Conservation (phyloP, 257 asterid genomes). For the Solanum etuberosum region DNA sequence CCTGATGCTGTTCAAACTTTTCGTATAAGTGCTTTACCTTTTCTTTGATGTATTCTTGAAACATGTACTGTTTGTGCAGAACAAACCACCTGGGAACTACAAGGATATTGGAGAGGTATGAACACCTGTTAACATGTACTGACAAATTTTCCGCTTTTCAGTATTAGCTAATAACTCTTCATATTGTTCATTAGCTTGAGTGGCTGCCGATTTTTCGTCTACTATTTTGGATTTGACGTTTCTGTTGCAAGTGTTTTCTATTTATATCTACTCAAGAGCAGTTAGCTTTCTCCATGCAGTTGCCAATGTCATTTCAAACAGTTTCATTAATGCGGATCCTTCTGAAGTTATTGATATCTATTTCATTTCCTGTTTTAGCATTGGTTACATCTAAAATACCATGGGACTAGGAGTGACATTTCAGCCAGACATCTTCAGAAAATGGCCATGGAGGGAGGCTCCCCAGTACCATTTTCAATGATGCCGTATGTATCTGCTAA, state of each 20-base stretch:
- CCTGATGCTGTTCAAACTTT: background rate
- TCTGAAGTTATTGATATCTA: background rate
- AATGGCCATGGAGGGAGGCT: constrained; percentile 36
- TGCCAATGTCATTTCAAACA: background rate
- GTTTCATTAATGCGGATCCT: background rate
- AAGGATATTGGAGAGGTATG: constrained; percentile 44
- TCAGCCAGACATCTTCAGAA: constrained; percentile 35
- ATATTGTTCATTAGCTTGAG: background rate
- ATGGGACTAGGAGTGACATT: constrained; percentile 40
- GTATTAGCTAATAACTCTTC: background rate
- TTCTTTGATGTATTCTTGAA: background rate
- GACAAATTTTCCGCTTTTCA: background rate
- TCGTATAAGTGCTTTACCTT: background rate
- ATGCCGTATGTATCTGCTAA: constrained; percentile 42
- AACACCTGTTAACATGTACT: background rate
- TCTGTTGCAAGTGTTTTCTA: background rate
- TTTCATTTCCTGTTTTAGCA: constrained; percentile 21
- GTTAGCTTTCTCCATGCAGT: background rate
- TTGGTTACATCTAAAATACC: constrained; percentile 78
- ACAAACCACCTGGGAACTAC: constrained; percentile 19
- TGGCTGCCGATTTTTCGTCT: background rate
- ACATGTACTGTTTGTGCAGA: constrained; percentile 16
- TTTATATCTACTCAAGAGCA: background rate
- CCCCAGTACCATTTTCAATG: constrained; percentile 52
- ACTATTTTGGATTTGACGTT: background rate